Conservation (phyloP, 768 basidiomycete genomes). For the Lentinula lateritia region DNA sequence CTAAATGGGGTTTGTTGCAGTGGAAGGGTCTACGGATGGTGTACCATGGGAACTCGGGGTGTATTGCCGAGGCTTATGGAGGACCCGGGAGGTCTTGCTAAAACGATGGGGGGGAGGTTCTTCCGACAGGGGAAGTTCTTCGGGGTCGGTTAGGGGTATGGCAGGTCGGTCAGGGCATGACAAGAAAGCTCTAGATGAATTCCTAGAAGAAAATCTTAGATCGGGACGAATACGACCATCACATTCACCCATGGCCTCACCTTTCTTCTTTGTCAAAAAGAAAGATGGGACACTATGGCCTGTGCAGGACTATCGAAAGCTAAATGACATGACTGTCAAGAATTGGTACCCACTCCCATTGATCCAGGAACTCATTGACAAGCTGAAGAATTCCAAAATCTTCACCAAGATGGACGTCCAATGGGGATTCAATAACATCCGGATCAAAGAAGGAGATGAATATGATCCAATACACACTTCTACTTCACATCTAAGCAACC, state of each 20-base stretch:
- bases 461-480: background rate
- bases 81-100: too few relatives aligned
- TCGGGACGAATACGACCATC: background rate
- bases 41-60: too few relatives aligned
- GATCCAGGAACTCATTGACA: constrained; percentile 24
- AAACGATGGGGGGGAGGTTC: too few relatives aligned
- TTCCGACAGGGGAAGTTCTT: too few relatives aligned
- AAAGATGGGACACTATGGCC: constrained; percentile 17
- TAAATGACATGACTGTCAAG: constrained; percentile 27
- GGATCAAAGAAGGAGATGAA: constrained; percentile 35
- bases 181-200: too few relatives aligned
- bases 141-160: too few relatives aligned
- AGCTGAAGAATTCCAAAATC: constrained; percentile 14
- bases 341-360: constrained; percentile 29
- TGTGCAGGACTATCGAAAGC: constrained; percentile 15
- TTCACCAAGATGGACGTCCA: constrained; percentile 35
- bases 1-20: too few relatives aligned
- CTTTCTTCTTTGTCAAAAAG: constrained; percentile 19
- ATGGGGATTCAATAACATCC: constrained; percentile 35
- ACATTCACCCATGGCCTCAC: constrained; percentile 8
- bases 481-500: too few relatives aligned
- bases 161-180: too few relatives aligned
- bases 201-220: background rate
- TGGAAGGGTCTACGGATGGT: too few relatives aligned
- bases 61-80: too few relatives aligned